Percentiles rank a stretch among this genome's conserved stretches.
phyloP scores from a whole-genome alignment of 2,329 filamentous ascomycete species.

The Fusarium brachygibbosum region DNA sequence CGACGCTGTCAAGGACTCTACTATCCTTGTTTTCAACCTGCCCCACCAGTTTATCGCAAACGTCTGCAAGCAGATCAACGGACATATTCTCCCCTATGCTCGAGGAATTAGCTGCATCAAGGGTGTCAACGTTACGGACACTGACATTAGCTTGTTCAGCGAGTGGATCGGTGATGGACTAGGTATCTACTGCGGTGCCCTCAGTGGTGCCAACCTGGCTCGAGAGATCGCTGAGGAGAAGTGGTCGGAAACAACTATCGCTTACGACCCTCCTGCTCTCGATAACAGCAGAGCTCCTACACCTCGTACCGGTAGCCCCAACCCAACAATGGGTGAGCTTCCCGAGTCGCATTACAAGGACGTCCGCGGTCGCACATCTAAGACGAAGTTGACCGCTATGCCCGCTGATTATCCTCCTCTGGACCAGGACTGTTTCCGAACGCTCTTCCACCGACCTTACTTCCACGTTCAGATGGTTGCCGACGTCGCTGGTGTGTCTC shows the following conservation, averaged over 20 bases:
- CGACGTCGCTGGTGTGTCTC: conserved; percentile 96
- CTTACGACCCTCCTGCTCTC: conserved; percentile 91
- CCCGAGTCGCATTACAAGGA: conserved; percentile 76
- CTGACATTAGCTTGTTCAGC: conserved; percentile 89
- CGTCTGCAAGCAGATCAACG: conserved; percentile 85
- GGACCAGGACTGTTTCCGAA: conserved; percentile 85
- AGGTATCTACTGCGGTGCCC: conserved; percentile 95
- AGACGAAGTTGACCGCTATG: conserved; percentile 79
- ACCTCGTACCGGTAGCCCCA: conserved; percentile 62
- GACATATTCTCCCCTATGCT: conserved; percentile 91
- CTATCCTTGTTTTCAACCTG: conserved; percentile 95
- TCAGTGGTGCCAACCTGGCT: conserved; percentile 97
- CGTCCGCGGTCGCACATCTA: conserved; percentile 74
- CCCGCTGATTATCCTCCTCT: conserved; percentile 88
- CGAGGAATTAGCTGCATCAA: conserved; percentile 98
- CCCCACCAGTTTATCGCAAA: conserved; percentile 95
- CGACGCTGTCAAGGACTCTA: conserved; percentile 85
- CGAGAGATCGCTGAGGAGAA: conserved; percentile 95
- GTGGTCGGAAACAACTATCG: conserved; percentile 96
- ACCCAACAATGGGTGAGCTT: conserved; percentile 65
- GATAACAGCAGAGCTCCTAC: conserved; percentile 80
- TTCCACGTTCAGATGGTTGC: conserved; percentile 96
- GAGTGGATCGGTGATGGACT: conserved; percentile 93
- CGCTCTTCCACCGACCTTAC: conserved; percentile 94
- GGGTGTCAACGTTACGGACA: conserved; percentile 91